phyloP scores from a whole-genome alignment of 1,284 basidiomycete genomes.

The Boletus mariae region DNA sequence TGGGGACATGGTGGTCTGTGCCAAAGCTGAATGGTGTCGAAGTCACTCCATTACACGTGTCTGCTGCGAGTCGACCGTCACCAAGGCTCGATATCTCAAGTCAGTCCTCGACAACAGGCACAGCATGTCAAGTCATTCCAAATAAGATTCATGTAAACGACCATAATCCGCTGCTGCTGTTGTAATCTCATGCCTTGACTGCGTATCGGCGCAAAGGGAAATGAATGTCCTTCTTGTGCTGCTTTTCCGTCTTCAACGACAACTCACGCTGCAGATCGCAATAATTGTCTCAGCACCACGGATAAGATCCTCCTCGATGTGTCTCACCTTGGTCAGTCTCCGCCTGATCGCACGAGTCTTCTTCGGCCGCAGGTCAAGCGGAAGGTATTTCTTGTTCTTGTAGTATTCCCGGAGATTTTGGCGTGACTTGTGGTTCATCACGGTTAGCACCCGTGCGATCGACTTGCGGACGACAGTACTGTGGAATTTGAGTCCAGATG shows the following conservation, averaged over 20 bases:
- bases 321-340: conserved; percentile 82
- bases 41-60: conserved; percentile 28
- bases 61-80: background rate
- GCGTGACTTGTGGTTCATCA: conserved; percentile 98
- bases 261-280: conserved; percentile 63
- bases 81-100: background rate
- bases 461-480: conserved; percentile 98
- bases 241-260: conserved; percentile 82
- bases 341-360: conserved; percentile 98
- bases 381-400: conserved; percentile 96
- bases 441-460: conserved; percentile 97
- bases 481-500: conserved; percentile 5
- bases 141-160: conserved; percentile 34
- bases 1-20: conserved; percentile 39
- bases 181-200: conserved; percentile 65
- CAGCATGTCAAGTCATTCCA: conserved; percentile 33
- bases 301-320: background rate
- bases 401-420: conserved; percentile 97
- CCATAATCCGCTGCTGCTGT: conserved; percentile 8
- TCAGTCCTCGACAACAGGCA: conserved; percentile 13
- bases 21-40: conserved; percentile 5
- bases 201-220: conserved; percentile 87
- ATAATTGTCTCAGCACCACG: conserved; percentile 5
- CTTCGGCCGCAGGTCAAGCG: conserved; percentile 97
- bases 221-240: conserved; percentile 91